These are phyloP conservation scores for Lizonia empirigonia DNA, from an alignment of 2,329 filamentous ascomycete genomes.

Conservation along the genomic window DNA sequence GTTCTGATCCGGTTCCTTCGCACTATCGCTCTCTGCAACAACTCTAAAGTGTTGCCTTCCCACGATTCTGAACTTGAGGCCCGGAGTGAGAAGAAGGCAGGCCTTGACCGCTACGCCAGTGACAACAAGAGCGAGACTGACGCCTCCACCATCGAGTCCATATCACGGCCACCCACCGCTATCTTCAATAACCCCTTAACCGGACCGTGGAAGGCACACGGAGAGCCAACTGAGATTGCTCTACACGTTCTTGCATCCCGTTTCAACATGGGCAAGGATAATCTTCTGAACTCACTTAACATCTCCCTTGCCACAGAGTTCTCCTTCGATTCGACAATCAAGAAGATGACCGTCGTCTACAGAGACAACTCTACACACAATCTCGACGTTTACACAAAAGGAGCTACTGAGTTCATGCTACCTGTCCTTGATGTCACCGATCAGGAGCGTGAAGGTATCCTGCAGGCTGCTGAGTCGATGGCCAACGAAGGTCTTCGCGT, in stretches of 20 bases:
- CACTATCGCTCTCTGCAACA: constrained; percentile 49
- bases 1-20: constrained; percentile 40
- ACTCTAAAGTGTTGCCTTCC: constrained; percentile 42
- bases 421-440: constrained; percentile 40
- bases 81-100: constrained; percentile 59
- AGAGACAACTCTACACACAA: constrained; percentile 35
- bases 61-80: constrained; percentile 45
- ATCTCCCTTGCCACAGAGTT: constrained; percentile 46
- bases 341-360: constrained; percentile 50
- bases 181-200: constrained; percentile 21
- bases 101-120: constrained; percentile 33
- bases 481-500: constrained; percentile 48
- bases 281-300: constrained; percentile 34
- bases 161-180: constrained; percentile 39
- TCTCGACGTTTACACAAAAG: constrained; percentile 48
- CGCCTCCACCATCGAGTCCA: constrained; percentile 37
- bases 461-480: constrained; percentile 42
- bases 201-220: constrained; percentile 43
- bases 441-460: constrained; percentile 35
- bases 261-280: constrained; percentile 45
- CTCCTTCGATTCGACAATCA: constrained; percentile 49
- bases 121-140: constrained; percentile 43
- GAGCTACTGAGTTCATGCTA: constrained; percentile 48
- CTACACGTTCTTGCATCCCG: constrained; percentile 49
- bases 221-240: constrained; percentile 49